Percentiles rank a stretch among this genome's conserved stretches.
Conservation (phyloP, 2,329 filamentous ascomycete genomes). For the Epichloe brachyelytri region DNA sequence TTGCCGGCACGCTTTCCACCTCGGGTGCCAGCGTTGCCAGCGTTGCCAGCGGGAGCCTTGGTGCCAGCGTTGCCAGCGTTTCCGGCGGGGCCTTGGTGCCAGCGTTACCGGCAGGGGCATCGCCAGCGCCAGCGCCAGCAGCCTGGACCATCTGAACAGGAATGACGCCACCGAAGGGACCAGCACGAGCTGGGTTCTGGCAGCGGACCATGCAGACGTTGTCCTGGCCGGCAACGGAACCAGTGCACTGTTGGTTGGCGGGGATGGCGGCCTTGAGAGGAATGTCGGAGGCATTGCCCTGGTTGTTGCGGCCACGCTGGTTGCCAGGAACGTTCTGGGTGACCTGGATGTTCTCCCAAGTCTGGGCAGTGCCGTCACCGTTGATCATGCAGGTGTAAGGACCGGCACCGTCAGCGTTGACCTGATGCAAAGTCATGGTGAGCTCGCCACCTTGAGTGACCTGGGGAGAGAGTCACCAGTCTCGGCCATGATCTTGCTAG, state of each 20-base stretch:
- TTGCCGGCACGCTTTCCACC: background rate
- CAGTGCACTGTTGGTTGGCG: slow-evolving; percentile 41
- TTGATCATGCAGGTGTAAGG: slow-evolving; percentile 55
- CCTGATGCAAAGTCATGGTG: slow-evolving; percentile 51
- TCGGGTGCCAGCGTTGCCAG: background rate
- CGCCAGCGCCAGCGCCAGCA: background rate
- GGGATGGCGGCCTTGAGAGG: slow-evolving; percentile 48
- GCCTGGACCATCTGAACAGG: slow-evolving; percentile 4
- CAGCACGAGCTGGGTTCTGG: slow-evolving; percentile 39
- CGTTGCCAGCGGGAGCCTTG: background rate
- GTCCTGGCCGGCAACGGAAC: slow-evolving; percentile 43
- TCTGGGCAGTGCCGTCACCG: slow-evolving; percentile 40
- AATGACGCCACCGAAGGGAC: slow-evolving; percentile 3
- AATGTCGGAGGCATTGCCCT: slow-evolving; percentile 28
- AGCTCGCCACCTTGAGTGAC: slow-evolving; percentile 42
- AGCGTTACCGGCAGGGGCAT: background rate
- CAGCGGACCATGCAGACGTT: slow-evolving; percentile 52
- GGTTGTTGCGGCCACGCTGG: slow-evolving; percentile 26
- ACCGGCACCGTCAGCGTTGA: slow-evolving; percentile 54
- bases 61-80: background rate
- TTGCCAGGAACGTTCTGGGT: slow-evolving; percentile 23
- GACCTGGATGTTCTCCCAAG: slow-evolving; percentile 41
- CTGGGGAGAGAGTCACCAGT: slow-evolving; percentile 44
- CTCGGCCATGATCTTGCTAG: slow-evolving; percentile 41
- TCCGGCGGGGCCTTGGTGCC: background rate